Evolutionary conservation across 2,329 filamentous ascomycete species (phyloP), one percentile per base, ranked within the genome.

Genomic region (Botrytis paeoniae): DNA sequence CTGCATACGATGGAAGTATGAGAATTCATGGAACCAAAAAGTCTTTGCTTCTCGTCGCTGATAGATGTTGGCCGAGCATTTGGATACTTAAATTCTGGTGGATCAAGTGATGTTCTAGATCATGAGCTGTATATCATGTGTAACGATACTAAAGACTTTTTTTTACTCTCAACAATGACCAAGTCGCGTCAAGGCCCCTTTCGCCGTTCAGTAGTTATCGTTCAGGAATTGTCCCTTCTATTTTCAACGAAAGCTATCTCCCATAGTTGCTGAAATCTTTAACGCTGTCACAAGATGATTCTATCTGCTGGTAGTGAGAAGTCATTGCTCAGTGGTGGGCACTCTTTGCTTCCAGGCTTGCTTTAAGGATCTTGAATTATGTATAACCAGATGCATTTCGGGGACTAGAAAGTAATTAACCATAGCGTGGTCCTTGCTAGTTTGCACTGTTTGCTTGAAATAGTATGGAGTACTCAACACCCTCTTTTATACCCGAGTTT

Each of bases 131-230:
- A 54, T 54, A 16, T 54, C 2, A 29, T 0, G 48, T n/a, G 16
- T 3, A 54, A 54, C 1, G 48, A n/a, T 29, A n/a, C 12, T 16
- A 7, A 54, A 29, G 9, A 3, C 48, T n/a, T 1, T 14, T 1
- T 54, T 0, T 14, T 7, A n/a, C 1, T 54, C 4, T 54, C 25
- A 16, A 54, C 8, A 16, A 2, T n/a, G 12, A 51, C 4, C 10
- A 51, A 7, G 48, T 25, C 4, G 3, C 14, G 39, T 16, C 39
- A 41, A 16, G 41, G 16, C 16, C 41, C 16, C 12, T 51, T 51
- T 8, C 12, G 7, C 12, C 0, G 25, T 9, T n/a, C 3, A 54
- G 25, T 54, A 3, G 3, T 16, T 29, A 6, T 45, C 9, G 0
- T n/a, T 29, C 25, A 29, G 48, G 5, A 16, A n/a, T 7, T n/a